A percentile compares a stretch with the other conserved stretches of the same genome.
Conservation (phyloP, 2,329 filamentous ascomycete species). For the Pseudofabraea citricarpa region DNA sequence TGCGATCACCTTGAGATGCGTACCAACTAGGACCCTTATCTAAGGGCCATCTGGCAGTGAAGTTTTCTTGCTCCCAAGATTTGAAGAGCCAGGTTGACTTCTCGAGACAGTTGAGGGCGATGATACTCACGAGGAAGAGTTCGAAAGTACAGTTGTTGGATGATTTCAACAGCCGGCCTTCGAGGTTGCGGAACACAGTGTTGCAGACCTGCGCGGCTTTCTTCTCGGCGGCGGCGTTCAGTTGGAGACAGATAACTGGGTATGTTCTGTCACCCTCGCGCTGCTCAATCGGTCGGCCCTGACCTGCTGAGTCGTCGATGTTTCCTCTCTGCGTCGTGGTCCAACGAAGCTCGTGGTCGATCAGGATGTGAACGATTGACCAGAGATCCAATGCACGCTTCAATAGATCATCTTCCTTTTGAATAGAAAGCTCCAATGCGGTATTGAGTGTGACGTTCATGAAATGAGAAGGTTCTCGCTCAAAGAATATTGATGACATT, state of each 20-base stretch:
- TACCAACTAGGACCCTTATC: constrained; percentile 52
- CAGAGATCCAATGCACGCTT: constrained; percentile 57
- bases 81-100: constrained; percentile 67
- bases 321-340: constrained; percentile 24
- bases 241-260: constrained; percentile 57
- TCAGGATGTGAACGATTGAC: constrained; percentile 56
- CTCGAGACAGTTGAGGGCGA: constrained; percentile 62
- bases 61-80: constrained; percentile 59
- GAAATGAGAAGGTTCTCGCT: constrained; percentile 54
- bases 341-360: constrained; percentile 61
- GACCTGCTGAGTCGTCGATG: constrained; percentile 10
- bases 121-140: constrained; percentile 56
- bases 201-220: constrained; percentile 57
- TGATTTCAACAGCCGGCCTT: constrained; percentile 56
- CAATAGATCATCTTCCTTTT: constrained; percentile 48
- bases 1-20: constrained; percentile 52
- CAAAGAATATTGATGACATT: constrained; percentile 52
- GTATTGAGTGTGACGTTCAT: constrained; percentile 54
- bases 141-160: constrained; percentile 55
- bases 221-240: constrained; percentile 60
- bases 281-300: constrained; percentile 16
- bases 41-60: constrained; percentile 52
- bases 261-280: constrained; percentile 30
- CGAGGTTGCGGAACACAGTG: constrained; percentile 53
- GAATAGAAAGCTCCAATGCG: constrained; percentile 38